A percentile compares a stretch with the other conserved stretches of the same genome.
phyloP scores from a whole-genome alignment of 176 grass and related monocot species.

The Avena insularis region DNA sequence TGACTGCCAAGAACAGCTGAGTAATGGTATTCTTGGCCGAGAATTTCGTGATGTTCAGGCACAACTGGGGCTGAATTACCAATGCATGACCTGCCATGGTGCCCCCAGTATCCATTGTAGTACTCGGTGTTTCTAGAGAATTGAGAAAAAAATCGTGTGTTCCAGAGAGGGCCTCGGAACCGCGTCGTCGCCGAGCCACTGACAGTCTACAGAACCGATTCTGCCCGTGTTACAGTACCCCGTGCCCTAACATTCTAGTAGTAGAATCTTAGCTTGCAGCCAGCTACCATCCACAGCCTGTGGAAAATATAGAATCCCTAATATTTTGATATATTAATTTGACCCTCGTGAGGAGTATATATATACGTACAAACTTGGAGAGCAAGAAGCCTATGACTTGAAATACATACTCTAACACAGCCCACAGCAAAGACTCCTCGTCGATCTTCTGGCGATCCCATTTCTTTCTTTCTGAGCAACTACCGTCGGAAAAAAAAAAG shows the following conservation, averaged over 20 bases:
- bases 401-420: background rate
- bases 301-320: too few species aligned
- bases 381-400: too few species aligned
- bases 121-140: background rate
- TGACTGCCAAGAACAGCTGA: background rate
- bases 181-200: background rate
- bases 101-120: background rate
- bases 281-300: constrained; percentile 45
- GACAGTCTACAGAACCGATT: background rate
- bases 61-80: background rate
- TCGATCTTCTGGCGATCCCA: background rate
- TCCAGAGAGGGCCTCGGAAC: background rate
- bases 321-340: too few species aligned
- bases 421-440: constrained; percentile 19
- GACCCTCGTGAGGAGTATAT: too few species aligned
- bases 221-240: background rate
- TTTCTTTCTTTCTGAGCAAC: constrained; percentile 21
- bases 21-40: background rate
- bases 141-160: background rate
- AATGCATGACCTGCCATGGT: too few species aligned
- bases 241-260: constrained; percentile 20
- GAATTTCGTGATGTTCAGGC: background rate
- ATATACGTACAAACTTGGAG: too few species aligned
- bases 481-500: constrained; percentile 32
- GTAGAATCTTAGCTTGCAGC: constrained; percentile 36